These are phyloP conservation scores for Pseudogymnoascus sp. DNA, from an alignment of 2,329 filamentous ascomycete genomes.

Conservation along the genomic window DNA sequence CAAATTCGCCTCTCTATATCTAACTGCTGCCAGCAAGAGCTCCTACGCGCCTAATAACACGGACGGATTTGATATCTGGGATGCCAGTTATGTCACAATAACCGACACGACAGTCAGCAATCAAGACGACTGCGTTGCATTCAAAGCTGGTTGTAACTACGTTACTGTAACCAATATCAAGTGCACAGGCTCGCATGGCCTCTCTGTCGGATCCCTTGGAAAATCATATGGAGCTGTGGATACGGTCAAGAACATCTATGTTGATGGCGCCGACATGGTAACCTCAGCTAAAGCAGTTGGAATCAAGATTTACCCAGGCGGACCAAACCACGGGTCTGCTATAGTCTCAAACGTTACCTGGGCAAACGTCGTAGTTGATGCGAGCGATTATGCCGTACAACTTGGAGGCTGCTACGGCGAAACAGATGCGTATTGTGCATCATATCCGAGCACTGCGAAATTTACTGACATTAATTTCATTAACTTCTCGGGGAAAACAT, in stretches of 20 bases:
- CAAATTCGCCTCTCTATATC: no score
- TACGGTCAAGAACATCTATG: constrained; percentile 36
- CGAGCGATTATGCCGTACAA: constrained; percentile 37
- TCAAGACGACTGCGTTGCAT: neutral
- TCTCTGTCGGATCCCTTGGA: constrained; percentile 41
- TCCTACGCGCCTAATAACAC: no score
- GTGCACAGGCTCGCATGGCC: constrained; percentile 39
- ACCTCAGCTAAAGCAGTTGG: constrained; percentile 37
- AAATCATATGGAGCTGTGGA: constrained; percentile 28
- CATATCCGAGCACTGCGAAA: constrained; percentile 19
- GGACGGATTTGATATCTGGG: no score
- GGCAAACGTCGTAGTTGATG: constrained; percentile 30
- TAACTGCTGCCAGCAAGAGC: no score
- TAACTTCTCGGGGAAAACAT: constrained; percentile 33
- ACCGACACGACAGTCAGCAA: no score
- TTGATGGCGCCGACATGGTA: constrained; percentile 34
- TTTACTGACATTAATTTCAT: constrained; percentile 33
- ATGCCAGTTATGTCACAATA: no score
- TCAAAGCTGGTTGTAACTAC: constrained; percentile 24
- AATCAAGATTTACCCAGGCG: constrained; percentile 38
- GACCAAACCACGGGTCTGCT: constrained; percentile 30
- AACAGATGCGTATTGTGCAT: constrained; percentile 14
- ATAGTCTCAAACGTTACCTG: constrained; percentile 37
- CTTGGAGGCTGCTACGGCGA: constrained; percentile 38
- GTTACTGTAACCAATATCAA: constrained; percentile 35